Evolutionary conservation across 202 grass and related monocot genomes (phyloP).

Genomic region (Alloteropsis angusta): DNA sequence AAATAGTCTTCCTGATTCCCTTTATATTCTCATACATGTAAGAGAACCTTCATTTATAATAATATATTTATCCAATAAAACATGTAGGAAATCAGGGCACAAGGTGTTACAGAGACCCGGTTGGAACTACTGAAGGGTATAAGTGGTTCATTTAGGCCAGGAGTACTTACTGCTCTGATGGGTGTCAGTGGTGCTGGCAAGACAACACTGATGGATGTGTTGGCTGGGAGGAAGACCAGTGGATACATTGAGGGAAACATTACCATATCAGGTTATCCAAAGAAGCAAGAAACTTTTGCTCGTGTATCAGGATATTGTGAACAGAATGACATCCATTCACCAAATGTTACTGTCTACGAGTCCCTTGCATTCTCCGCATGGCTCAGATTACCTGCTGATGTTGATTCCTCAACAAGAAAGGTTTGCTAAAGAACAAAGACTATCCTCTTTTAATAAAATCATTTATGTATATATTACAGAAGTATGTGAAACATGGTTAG

Average conservation of each 20-base stretch:
- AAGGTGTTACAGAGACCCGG: constrained; percentile 50
- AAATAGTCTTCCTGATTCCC: not conserved
- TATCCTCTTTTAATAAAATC: not conserved
- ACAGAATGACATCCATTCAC: constrained; percentile 80
- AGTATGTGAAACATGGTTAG: not conserved
- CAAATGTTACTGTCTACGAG: constrained; percentile 72
- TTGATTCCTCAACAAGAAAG: constrained; percentile 60
- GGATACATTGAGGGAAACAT: constrained; percentile 85
- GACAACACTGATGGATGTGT: constrained; percentile 86
- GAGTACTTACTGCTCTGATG: constrained; percentile 89
- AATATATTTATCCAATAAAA: constrained; percentile 21
- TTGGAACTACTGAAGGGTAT: constrained; percentile 78
- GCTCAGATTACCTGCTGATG: constrained; percentile 57
- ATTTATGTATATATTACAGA: not conserved
- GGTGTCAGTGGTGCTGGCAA: constrained; percentile 92
- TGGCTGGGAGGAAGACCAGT: constrained; percentile 85
- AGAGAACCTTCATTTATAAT: constrained; percentile 1
- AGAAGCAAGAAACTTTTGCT: constrained; percentile 90
- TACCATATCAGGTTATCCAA: constrained; percentile 74
- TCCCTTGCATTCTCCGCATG: constrained; percentile 78
- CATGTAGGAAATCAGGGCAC: constrained; percentile 73
- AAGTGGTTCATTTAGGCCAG: constrained; percentile 82
- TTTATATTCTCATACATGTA: not conserved
- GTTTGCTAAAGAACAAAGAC: constrained; percentile 30
- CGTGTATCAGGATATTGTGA: constrained; percentile 88